Conservation (phyloP, 2,329 filamentous ascomycete genomes). For the Fonsecaea pugnacius region DNA sequence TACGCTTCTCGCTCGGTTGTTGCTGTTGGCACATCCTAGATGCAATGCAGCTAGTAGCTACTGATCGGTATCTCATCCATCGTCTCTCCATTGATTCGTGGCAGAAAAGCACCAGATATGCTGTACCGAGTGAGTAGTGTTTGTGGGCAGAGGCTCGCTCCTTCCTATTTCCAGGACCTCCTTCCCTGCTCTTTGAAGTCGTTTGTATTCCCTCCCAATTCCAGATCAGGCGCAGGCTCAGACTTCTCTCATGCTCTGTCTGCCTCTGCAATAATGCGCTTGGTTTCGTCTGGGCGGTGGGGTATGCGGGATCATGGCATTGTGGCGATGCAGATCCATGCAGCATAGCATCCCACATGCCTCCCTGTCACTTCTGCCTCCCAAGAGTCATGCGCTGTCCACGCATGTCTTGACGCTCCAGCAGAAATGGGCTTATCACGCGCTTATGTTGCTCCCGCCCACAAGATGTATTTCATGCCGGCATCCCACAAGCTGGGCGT, state of each 20-base stretch:
- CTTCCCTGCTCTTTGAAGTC: not conserved
- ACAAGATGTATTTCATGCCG: not conserved
- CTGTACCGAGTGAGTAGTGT: not conserved
- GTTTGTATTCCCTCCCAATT: not conserved
- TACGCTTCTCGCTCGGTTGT: not conserved
- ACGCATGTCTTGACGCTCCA: not conserved
- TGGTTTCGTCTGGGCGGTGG: conserved; percentile 1
- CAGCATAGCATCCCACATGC: not conserved
- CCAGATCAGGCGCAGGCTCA: not conserved
- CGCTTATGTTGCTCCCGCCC: not conserved
- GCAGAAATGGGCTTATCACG: not conserved
- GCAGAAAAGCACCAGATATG: not conserved
- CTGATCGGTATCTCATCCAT: not conserved
- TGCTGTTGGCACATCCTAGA: not conserved
- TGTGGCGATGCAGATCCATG: conserved; percentile 3
- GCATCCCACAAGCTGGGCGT: not conserved
- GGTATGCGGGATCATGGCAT: not conserved
- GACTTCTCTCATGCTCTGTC: not conserved
- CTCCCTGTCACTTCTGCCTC: too few relatives aligned
- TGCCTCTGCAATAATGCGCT: not conserved
- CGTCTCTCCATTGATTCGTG: not conserved
- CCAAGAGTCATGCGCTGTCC: not conserved
- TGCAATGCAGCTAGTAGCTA: not conserved
- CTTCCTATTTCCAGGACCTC: not conserved
- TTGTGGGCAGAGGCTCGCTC: not conserved